Evolutionary conservation across 495 filamentous ascomycete genomes (phyloP).

Genomic region (Talaromyces thailandensis): DNA sequence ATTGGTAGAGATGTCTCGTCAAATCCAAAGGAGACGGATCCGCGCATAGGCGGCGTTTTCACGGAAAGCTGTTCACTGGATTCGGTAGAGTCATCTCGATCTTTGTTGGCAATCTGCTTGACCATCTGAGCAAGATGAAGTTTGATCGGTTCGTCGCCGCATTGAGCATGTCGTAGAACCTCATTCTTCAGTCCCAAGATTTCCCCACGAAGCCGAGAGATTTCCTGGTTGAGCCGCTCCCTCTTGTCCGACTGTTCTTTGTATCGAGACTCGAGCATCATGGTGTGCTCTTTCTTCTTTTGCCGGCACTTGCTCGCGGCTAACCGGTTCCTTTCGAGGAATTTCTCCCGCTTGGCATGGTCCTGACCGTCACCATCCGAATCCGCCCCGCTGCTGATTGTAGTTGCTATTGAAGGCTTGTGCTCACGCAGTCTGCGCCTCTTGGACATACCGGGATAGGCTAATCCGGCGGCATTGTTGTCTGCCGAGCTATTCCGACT

Average conservation of each 20-base stretch:
- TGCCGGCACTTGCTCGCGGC: slow-evolving; percentile 71
- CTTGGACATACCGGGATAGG: slow-evolving; percentile 4
- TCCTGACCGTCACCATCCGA: slow-evolving; percentile 19
- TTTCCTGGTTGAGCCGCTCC: slow-evolving; percentile 12
- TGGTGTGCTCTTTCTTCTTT: slow-evolving; percentile 64
- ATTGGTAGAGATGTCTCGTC: slow-evolving; percentile 23
- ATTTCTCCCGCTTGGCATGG: slow-evolving; percentile 32
- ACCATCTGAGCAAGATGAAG: slow-evolving; percentile 39
- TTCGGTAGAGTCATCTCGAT: slow-evolving; percentile 7
- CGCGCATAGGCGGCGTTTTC: background rate
- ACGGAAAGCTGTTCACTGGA: slow-evolving; percentile 4
- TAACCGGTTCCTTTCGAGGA: slow-evolving; percentile 64
- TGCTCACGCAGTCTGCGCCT: slow-evolving; percentile 8
- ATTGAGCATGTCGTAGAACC: slow-evolving; percentile 51
- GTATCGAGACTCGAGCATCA: slow-evolving; percentile 39
- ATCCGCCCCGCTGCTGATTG: slow-evolving; percentile 11
- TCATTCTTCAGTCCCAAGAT: slow-evolving; percentile 46
- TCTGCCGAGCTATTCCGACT: background rate
- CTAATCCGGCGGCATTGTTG: background rate
- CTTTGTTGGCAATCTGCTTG: slow-evolving; percentile 24
- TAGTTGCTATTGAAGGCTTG: slow-evolving; percentile 7
- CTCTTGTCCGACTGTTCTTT: slow-evolving; percentile 18
- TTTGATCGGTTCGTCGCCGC: slow-evolving; percentile 45
- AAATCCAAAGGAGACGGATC: slow-evolving; percentile 25
- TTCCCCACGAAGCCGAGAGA: slow-evolving; percentile 32